Base-by-base conservation (phyloP, 352 stramenopile genomes). In the Globisporangium apiculatum region DNA sequence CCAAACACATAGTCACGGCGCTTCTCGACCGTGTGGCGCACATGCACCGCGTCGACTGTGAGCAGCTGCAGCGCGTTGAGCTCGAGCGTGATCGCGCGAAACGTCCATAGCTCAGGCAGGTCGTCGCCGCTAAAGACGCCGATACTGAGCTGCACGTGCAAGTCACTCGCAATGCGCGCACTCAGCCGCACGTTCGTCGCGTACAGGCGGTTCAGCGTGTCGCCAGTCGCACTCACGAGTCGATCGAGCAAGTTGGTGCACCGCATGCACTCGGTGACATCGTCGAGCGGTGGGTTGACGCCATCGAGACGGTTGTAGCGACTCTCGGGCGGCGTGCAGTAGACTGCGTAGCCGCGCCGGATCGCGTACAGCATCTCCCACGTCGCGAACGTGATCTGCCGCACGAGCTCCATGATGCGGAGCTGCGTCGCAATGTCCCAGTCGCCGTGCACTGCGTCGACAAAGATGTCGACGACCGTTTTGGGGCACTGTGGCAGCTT, bases 331-430 rank as follows among this genome's bases (percentile, higher is more conserved):
- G 67, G 38, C 3, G 82, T 87, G 38, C 79, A 88, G 49, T 77
- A 50, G 24, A 60, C 46, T 11, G 71, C 81, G 53, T 91, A 91
- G 9, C 72, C 51, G 48, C 72, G 73, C 41, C 81, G 79, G 55
- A 80, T 69, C 3, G 64, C 63, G 66, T 88, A 94, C 8, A 94
- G 75, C 83, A 94, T 90, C 49, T 91, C 75, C 79, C 83, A 94
- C 3, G 66, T 61, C 2, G 83, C 76, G 55, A 76, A 86, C 0
- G 82, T 91, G 35, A 91, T 83, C 54, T 67, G 60, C 51, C 82
- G 68, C 18, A 91, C 68, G 14, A 91, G 62, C 24, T 90, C 80
- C 36, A 74, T 78, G 5, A 89, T 57, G 5, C 83, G 70, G n/a
- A 89, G 56, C 52, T 91, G 81, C 0, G 64, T 73, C 40, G 67